A percentile compares a stretch with the other conserved stretches of the same genome.
phyloP scores from a whole-genome alignment of 1,284 basidiomycete genomes.

The Moniliophthora roreri region DNA sequence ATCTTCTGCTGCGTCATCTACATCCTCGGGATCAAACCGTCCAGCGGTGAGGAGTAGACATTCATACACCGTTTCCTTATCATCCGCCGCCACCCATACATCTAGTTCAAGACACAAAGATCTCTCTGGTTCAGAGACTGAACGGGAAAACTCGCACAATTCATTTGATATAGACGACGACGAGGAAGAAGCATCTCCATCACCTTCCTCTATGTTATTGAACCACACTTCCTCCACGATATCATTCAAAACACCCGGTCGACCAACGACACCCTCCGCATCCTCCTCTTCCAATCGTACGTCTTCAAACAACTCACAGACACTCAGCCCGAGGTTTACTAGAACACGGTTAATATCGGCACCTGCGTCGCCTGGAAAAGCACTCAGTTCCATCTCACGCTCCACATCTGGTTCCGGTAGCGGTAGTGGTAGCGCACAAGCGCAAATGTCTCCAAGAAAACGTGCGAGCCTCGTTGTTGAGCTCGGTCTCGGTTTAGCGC shows the following conservation, averaged over 20 bases:
- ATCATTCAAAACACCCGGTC: background rate
- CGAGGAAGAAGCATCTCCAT: background rate
- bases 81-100: conserved; percentile 3
- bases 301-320: conserved; percentile 25
- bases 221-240: conserved; percentile 28
- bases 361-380: conserved; percentile 53
- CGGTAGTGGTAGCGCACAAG: background rate
- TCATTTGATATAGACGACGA: conserved; percentile 13
- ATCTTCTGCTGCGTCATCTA: conserved; percentile 30
- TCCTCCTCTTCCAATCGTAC: conserved; percentile 12
- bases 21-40: conserved; percentile 28
- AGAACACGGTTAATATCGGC: conserved; percentile 46
- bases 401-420: conserved; percentile 6
- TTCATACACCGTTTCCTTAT: conserved; percentile 23
- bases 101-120: background rate
- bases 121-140: conserved; percentile 77
- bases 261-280: conserved; percentile 15
- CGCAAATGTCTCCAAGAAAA: conserved; percentile 13
- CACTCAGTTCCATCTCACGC: conserved; percentile 19
- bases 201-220: conserved; percentile 25
- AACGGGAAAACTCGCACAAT: conserved; percentile 50
- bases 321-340: conserved; percentile 24
- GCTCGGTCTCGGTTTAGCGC: too few species aligned
- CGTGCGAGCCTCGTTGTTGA: conserved; percentile 40
- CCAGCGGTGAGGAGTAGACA: conserved; percentile 29